Conservation (phyloP, 208 protist species). For the Trichomonas tenax region DNA sequence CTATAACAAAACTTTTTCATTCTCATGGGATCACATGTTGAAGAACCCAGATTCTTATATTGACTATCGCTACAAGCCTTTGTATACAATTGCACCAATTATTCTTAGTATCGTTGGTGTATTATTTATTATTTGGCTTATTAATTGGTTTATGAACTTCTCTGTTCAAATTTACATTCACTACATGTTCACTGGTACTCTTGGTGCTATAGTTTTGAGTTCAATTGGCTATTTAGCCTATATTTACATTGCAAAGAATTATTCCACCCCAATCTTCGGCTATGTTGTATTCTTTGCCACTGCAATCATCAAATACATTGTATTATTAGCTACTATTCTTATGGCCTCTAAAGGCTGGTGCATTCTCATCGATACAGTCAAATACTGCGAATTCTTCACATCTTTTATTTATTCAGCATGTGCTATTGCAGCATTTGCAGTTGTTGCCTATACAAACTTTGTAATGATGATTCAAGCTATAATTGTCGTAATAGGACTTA, state of each 20-base stretch:
- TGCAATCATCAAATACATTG: neutral
- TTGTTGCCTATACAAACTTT: neutral
- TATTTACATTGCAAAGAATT: neutral
- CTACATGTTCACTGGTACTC: neutral
- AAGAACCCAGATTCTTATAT: neutral
- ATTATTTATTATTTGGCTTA: neutral
- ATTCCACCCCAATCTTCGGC: neutral
- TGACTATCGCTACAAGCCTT: neutral
- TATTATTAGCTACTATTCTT: neutral
- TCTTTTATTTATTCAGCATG: neutral
- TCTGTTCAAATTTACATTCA: neutral
- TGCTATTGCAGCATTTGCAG: neutral
- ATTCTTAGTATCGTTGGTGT: neutral
- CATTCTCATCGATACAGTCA: neutral
- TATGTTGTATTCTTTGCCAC: neutral
- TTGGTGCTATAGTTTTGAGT: neutral
- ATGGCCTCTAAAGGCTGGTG: neutral
- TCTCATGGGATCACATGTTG: no score
- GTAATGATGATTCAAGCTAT: neutral
- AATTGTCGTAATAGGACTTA: neutral
- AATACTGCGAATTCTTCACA: neutral
- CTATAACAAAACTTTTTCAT: neutral
- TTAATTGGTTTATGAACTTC: slow-evolving; percentile 13
- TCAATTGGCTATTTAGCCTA: neutral
- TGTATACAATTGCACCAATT: neutral